These are phyloP conservation scores for Coemansia sp. DNA, from an alignment of 192 early-diverging fungal genomes.

Conservation along the genomic window DNA sequence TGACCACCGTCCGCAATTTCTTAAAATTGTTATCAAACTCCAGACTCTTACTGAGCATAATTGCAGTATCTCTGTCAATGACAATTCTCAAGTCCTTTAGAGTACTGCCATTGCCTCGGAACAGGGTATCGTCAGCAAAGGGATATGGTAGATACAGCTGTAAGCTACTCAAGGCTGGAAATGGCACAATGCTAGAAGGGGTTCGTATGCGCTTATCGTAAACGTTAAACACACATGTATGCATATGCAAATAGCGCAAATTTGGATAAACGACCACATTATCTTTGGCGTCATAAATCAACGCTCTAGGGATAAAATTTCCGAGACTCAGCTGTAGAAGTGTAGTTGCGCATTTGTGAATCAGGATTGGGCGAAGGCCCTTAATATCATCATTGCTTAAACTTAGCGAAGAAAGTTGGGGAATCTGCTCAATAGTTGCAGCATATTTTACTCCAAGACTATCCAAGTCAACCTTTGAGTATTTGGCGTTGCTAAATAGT, in stretches of 20 bases:
- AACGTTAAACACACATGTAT: not conserved
- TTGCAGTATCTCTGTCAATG: not conserved
- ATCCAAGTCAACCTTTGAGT: not conserved
- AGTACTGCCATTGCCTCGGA: slow-evolving; percentile 12
- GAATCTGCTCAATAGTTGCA: not conserved
- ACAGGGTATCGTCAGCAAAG: slow-evolving; percentile 14
- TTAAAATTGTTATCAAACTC: not conserved
- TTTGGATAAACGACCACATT: slow-evolving; percentile 4
- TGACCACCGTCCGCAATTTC: not conserved
- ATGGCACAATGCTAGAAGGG: not conserved
- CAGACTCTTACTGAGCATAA: not conserved
- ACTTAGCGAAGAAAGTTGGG: not conserved
- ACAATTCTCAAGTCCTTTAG: not conserved
- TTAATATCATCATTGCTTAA: not conserved
- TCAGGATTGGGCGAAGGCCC: not conserved
- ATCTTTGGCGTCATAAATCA: not conserved
- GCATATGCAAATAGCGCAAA: not conserved
- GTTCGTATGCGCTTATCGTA: not conserved
- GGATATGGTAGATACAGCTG: not conserved
- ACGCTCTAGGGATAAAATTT: not conserved
- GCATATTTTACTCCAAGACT: not conserved
- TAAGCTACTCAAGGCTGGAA: not conserved
- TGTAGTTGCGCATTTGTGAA: not conserved
- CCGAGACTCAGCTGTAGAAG: not conserved
- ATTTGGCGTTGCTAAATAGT: not conserved